Evolutionary conservation across 2,329 filamentous ascomycete species (phyloP).

Genomic region (Epichloe gansuensis): DNA sequence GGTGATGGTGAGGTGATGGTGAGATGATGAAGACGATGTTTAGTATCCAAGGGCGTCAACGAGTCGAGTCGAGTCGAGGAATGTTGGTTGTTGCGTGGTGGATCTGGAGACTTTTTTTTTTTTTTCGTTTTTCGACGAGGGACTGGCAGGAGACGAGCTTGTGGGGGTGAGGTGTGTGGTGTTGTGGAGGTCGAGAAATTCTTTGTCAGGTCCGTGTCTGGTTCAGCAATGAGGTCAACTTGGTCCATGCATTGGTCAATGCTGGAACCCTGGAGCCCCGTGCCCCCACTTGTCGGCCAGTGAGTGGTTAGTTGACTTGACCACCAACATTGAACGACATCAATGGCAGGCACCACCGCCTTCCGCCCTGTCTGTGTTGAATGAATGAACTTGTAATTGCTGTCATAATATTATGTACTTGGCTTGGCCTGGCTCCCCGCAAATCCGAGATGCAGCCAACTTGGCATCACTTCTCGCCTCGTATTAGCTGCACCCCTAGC

Average conservation of each 20-base stretch:
- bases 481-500: neutral
- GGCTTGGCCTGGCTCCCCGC: neutral
- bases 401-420: neutral
- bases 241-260: too few relatives aligned
- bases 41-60: neutral
- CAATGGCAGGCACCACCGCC: neutral
- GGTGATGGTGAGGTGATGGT: neutral
- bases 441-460: neutral
- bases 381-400: too few relatives aligned
- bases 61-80: slow-evolving; percentile 2
- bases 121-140: neutral
- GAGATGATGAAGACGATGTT: neutral
- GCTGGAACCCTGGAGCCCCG: too few relatives aligned
- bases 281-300: too few relatives aligned
- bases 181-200: slow-evolving; percentile 5
- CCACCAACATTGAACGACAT: too few relatives aligned
- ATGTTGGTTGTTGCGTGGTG: slow-evolving; percentile 1
- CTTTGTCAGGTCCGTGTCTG: neutral
- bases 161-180: slow-evolving; percentile 2
- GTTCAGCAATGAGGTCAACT: too few relatives aligned
- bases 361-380: neutral
- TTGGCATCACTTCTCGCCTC: neutral
- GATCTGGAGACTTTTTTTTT: slow-evolving; percentile 1
- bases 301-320: too few relatives aligned
- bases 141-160: slow-evolving; percentile 2